Evolutionary conservation across 495 filamentous ascomycete species (phyloP).

Genomic region (Penicillium taxi): DNA sequence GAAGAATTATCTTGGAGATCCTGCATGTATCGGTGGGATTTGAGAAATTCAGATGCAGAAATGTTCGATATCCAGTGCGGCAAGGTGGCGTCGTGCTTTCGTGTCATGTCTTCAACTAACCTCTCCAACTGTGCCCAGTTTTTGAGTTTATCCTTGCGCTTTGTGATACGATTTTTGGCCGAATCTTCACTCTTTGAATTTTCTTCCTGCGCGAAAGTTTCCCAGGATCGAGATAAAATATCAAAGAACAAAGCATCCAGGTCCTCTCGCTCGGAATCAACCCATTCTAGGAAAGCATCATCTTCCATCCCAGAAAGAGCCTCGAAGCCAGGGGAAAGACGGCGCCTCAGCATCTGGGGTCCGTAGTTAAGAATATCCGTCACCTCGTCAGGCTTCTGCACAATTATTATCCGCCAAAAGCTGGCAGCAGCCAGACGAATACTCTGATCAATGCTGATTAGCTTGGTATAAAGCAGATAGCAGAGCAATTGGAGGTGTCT

Average conservation of each 20-base stretch:
- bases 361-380: slow-evolving; percentile 61
- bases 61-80: slow-evolving; percentile 92
- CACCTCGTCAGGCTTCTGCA: slow-evolving; percentile 87
- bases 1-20: slow-evolving; percentile 82
- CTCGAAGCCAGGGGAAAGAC: slow-evolving; percentile 70
- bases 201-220: slow-evolving; percentile 70
- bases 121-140: slow-evolving; percentile 64
- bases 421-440: slow-evolving; percentile 74
- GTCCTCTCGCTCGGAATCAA: slow-evolving; percentile 74
- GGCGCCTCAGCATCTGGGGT: slow-evolving; percentile 56
- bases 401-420: slow-evolving; percentile 81
- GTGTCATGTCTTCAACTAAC: slow-evolving; percentile 58
- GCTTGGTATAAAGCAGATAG: slow-evolving; percentile 79
- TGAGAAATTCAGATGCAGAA: slow-evolving; percentile 82
- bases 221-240: slow-evolving; percentile 72
- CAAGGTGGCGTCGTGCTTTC: slow-evolving; percentile 73
- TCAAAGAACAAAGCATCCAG: slow-evolving; percentile 74
- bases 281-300: slow-evolving; percentile 75
- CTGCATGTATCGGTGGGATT: slow-evolving; percentile 77
- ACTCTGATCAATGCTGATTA: slow-evolving; percentile 54
- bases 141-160: slow-evolving; percentile 72
- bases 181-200: slow-evolving; percentile 69
- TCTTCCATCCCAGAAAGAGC: slow-evolving; percentile 83
- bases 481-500: slow-evolving; percentile 75
- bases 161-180: slow-evolving; percentile 55